A percentile compares a stretch with the other conserved stretches of the same genome.
phyloP scores from a whole-genome alignment of 2,329 filamentous ascomycete species.

The Paraphaeosphaeria sporulosa region DNA sequence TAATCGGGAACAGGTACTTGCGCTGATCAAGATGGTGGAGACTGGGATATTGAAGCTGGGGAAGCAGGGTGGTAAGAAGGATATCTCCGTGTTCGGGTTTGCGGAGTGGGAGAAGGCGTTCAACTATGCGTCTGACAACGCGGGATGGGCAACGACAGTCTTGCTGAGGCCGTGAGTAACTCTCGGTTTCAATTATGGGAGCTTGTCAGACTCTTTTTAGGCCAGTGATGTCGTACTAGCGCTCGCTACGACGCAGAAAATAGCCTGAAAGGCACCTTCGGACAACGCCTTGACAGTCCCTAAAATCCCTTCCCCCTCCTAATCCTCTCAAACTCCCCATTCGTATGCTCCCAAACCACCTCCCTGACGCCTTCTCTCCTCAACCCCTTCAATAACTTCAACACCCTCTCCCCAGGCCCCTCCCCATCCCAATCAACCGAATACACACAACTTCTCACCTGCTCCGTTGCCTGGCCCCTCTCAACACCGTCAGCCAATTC shows the following conservation, averaged over 20 bases:
- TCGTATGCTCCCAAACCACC: conserved; percentile 8
- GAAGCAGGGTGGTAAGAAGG: too few relatives aligned
- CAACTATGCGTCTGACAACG: conserved; percentile 8
- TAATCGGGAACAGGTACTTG: too few relatives aligned
- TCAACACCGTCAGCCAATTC: neutral
- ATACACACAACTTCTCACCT: conserved; percentile 32
- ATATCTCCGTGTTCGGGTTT: too few relatives aligned
- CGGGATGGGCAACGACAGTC: conserved; percentile 5
- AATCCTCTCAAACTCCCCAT: conserved; percentile 2
- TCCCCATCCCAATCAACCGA: conserved; percentile 28
- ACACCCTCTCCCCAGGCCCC: neutral
- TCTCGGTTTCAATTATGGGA: too few relatives aligned
- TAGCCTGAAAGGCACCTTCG: too few relatives aligned
- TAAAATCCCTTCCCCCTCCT: neutral
- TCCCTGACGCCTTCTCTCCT: conserved; percentile 9
- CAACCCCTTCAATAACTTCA: neutral
- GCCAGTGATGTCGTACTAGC: too few relatives aligned
- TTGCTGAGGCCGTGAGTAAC: neutral
- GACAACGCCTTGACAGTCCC: too few relatives aligned
- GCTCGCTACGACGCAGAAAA: too few relatives aligned
- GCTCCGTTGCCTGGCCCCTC: neutral
- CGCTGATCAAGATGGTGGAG: too few relatives aligned
- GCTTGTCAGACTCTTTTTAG: too few relatives aligned
- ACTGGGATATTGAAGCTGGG: too few relatives aligned
- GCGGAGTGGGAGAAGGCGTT: too few relatives aligned